phyloP scores from a whole-genome alignment of 1,139 yeast species.

The Pichia sp. region DNA sequence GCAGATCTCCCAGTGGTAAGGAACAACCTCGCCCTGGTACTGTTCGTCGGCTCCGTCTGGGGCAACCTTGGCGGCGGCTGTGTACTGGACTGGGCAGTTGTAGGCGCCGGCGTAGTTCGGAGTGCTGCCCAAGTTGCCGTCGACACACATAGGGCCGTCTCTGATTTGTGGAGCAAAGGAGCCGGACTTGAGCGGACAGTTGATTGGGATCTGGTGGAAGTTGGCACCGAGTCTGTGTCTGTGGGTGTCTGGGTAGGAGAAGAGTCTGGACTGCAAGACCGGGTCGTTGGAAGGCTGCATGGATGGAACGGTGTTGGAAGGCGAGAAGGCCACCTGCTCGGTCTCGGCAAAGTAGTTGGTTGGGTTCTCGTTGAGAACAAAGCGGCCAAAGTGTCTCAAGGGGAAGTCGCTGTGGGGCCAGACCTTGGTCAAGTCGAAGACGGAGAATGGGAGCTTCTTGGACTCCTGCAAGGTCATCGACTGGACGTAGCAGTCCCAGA shows the following conservation, averaged over 20 bases:
- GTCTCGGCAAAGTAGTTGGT: constrained; percentile 76
- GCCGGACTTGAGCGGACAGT: constrained; percentile 54
- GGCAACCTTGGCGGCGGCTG: constrained; percentile 23
- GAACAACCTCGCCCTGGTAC: constrained; percentile 84
- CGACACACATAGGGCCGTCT: constrained; percentile 82
- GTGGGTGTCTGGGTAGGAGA: constrained; percentile 84
- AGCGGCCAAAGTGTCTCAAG: constrained; percentile 66
- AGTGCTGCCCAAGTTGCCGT: constrained; percentile 78
- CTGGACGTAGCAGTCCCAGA: constrained; percentile 65
- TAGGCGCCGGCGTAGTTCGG: constrained; percentile 73
- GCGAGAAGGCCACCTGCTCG: constrained; percentile 80
- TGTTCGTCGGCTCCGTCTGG: constrained; percentile 62
- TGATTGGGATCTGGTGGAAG: constrained; percentile 71
- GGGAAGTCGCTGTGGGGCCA: constrained; percentile 82
- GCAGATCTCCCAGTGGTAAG: constrained; percentile 78
- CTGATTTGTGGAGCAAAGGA: constrained; percentile 54
- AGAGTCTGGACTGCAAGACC: constrained; percentile 77
- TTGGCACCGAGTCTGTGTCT: constrained; percentile 64
- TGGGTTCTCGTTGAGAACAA: constrained; percentile 67
- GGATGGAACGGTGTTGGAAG: constrained; percentile 80
- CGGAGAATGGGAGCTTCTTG: constrained; percentile 50
- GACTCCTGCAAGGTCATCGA: constrained; percentile 73
- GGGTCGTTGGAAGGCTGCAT: constrained; percentile 86
- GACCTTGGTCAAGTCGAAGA: constrained; percentile 70
- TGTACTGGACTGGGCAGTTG: constrained; percentile 35